A percentile compares a stretch with the other conserved stretches of the same genome.
phyloP scores from a whole-genome alignment of 2,329 filamentous ascomycete species.

The Aplosporella prunicola region DNA sequence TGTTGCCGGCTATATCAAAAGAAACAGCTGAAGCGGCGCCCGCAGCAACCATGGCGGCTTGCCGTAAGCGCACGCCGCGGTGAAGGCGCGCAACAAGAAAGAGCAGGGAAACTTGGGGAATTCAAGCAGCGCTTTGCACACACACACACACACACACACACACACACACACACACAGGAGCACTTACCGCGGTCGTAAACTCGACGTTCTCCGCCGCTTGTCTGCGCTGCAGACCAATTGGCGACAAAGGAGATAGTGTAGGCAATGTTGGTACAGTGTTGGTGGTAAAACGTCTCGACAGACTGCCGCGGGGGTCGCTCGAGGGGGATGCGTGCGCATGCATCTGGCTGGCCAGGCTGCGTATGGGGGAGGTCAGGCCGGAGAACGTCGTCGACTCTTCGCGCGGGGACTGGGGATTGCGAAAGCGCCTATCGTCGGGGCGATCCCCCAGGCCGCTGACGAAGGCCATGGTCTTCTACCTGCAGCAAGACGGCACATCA shows the following conservation, averaged over 20 bases:
- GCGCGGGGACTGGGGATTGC: slow-evolving; percentile 65
- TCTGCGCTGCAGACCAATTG: slow-evolving; percentile 46
- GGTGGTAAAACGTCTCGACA: slow-evolving; percentile 89
- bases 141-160: too few relatives aligned
- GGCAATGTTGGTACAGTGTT: slow-evolving; percentile 72
- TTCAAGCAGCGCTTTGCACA: too few relatives aligned
- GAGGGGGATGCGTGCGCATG: slow-evolving; percentile 44
- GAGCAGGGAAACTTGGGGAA: too few relatives aligned
- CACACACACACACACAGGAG: too few relatives aligned
- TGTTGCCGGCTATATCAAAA: too few relatives aligned
- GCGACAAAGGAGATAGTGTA: slow-evolving; percentile 57
- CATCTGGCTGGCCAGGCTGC: slow-evolving; percentile 55
- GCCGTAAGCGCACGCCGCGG: too few relatives aligned
- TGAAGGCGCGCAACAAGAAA: too few relatives aligned
- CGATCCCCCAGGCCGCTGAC: slow-evolving; percentile 52
- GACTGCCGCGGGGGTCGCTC: slow-evolving; percentile 62
- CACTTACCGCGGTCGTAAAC: slow-evolving; percentile 44
- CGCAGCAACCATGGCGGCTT: too few relatives aligned
- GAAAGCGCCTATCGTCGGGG: slow-evolving; percentile 74
- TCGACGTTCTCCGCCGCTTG: slow-evolving; percentile 46
- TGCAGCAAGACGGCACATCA: slow-evolving; percentile 6
- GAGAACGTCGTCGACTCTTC: slow-evolving; percentile 63
- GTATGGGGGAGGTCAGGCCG: slow-evolving; percentile 61
- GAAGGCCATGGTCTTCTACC: slow-evolving; percentile 47
- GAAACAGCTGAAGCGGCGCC: too few relatives aligned